phyloP scores from a whole-genome alignment of 2,329 filamentous ascomycete genomes.

The Aspergillus pseudotamarii region DNA sequence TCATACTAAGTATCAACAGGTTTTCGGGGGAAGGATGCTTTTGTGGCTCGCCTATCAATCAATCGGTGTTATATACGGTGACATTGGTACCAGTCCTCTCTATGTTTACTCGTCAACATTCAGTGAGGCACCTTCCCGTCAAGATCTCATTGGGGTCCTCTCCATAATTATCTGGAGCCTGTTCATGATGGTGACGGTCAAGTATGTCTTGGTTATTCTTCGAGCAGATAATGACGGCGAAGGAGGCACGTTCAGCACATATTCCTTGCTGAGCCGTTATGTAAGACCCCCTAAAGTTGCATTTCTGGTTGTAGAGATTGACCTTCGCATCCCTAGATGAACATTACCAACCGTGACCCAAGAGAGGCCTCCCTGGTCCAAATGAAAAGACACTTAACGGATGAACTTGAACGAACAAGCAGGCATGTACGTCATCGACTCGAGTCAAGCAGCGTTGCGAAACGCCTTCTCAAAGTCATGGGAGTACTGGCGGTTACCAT shows the following conservation, averaged over 20 bases:
- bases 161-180: conserved; percentile 60
- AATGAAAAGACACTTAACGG: conserved; percentile 50
- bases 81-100: conserved; percentile 61
- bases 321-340: conserved; percentile 39
- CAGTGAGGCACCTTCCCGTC: conserved; percentile 42
- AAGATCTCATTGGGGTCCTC: conserved; percentile 56
- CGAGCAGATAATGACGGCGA: conserved; percentile 60
- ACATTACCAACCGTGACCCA: conserved; percentile 57
- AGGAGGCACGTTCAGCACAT: conserved; percentile 59
- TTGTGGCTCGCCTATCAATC: conserved; percentile 57
- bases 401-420: conserved; percentile 49
- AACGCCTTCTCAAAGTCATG: conserved; percentile 52
- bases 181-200: conserved; percentile 60
- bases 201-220: conserved; percentile 59
- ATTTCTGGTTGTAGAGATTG: neutral
- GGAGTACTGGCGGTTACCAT: conserved; percentile 58
- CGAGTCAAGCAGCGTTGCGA: conserved; percentile 51
- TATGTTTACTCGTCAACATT: conserved; percentile 62
- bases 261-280: conserved; percentile 56
- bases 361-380: conserved; percentile 50
- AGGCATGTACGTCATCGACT: conserved; percentile 49
- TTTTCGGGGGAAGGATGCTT: conserved; percentile 18
- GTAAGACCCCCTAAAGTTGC: conserved; percentile 30
- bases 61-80: conserved; percentile 62
- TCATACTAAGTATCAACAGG: conserved; percentile 6